Evolutionary conservation across 208 protist genomes (phyloP), one percentile per base, ranked within the genome.

Genomic region (Tritrichomonas musculus): DNA sequence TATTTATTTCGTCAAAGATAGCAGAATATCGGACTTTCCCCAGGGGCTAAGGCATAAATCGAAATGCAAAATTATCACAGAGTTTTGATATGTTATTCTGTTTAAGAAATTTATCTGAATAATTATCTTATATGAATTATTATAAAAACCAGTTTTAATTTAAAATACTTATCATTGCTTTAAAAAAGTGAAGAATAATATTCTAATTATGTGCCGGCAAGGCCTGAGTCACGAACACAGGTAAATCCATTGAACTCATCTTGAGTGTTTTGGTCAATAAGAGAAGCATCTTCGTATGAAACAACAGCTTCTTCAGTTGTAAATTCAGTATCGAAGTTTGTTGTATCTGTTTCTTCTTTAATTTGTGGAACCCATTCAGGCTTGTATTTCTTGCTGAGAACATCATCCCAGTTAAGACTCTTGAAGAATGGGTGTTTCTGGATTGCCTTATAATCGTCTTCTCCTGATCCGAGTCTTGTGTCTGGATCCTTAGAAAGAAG

Each of bases 361-460:
- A 82, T 82, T 20, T 47, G n/a, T 82, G 73, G 73, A 8, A 47
- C 50, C 73, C 73, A 82, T 53, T 82, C 73, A 47, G 73, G 73
- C 41, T 82, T 50, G 30, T 25, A 47, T 36, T 82, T 82, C 73
- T 82, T 92, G 30, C 44, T 49, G 30, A 92, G 47, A 9, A 92
- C 47, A 17, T 69, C 44, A 30, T 93, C 69, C 64, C 64, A 94
- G 36, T 94, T 77, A 47, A 93, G 17, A 4, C 41, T 27, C n/a
- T 22, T 36, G 69, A 93, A 94, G 73, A 94, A 94, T 72, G 60
- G 57, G 75, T 94, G 94, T 30, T 11, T 80, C 49, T 92, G 82
- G 44, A 94, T 50, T 4, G 94, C 94, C 39, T 94, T 93, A 25
- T 94, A 72, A 60, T 94, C 94, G 1, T 41, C 41, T 4, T 22